Conservation (phyloP, 805 yeast genomes). For the Yarrowia osloensis region DNA sequence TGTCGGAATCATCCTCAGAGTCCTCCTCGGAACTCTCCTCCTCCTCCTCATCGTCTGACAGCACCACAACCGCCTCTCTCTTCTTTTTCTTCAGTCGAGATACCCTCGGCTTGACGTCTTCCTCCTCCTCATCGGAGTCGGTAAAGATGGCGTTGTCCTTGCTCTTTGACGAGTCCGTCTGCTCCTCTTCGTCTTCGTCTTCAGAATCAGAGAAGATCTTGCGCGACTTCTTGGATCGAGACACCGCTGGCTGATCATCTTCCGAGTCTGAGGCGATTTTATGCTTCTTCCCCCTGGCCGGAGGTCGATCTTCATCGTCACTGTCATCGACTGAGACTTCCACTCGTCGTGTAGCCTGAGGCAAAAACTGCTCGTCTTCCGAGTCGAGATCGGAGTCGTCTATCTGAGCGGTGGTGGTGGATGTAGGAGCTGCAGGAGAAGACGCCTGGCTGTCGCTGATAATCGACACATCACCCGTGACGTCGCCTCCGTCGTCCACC, state of each 20-base stretch:
- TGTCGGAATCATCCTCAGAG: background rate
- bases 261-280: background rate
- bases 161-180: background rate
- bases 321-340: background rate
- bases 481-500: background rate
- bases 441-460: conserved; percentile 6
- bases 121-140: background rate
- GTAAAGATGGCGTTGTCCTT: background rate
- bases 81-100: background rate
- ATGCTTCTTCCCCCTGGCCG: background rate
- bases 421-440: background rate
- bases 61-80: background rate
- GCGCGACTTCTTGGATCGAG: background rate
- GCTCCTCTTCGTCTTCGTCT: background rate
- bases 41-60: background rate
- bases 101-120: background rate
- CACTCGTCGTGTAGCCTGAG: background rate
- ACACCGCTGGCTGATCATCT: background rate
- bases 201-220: background rate
- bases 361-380: conserved; percentile 12
- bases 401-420: background rate
- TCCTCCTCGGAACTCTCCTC: background rate
- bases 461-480: background rate
- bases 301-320: background rate
- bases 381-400: conserved; percentile 20